A percentile compares a stretch with the other conserved stretches of the same genome.
Conservation (phyloP, 768 basidiomycete species). For the Leccinum longicurvipes region DNA sequence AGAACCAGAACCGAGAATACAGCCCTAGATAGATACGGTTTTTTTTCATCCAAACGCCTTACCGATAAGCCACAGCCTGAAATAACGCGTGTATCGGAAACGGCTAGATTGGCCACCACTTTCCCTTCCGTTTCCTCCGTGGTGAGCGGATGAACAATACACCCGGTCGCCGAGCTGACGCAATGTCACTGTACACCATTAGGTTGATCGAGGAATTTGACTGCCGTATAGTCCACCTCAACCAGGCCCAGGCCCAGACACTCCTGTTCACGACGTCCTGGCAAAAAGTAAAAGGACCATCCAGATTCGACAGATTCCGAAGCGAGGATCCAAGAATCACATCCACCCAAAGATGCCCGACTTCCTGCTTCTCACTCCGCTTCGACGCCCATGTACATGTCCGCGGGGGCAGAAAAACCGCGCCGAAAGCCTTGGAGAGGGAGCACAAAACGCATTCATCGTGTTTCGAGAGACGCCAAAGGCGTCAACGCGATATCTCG, state of each 20-base stretch:
- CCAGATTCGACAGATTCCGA: neutral
- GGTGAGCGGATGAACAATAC: neutral
- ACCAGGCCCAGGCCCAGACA: neutral
- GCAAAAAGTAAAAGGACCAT: neutral
- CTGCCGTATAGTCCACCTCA: neutral
- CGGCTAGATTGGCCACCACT: too few relatives aligned
- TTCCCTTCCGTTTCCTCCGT: conserved; percentile 1
- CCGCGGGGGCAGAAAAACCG: neutral
- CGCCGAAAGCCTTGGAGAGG: neutral
- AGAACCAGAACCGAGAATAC: neutral
- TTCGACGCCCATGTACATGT: conserved; percentile 2
- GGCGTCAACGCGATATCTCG: neutral
- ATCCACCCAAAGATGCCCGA: neutral
- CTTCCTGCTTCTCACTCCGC: neutral
- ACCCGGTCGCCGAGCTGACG: neutral
- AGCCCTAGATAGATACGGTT: neutral
- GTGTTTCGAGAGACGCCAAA: neutral
- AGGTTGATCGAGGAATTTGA: neutral
- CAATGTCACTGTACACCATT: neutral
- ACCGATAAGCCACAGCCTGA: conserved; percentile 7
- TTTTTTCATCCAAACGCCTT: neutral
- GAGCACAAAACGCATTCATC: neutral
- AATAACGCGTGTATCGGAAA: neutral
- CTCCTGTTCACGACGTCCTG: neutral
- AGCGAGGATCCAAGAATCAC: neutral